These are phyloP conservation scores for Serendipita sp. DNA, from an alignment of 768 basidiomycete genomes.

Conservation along the genomic window DNA sequence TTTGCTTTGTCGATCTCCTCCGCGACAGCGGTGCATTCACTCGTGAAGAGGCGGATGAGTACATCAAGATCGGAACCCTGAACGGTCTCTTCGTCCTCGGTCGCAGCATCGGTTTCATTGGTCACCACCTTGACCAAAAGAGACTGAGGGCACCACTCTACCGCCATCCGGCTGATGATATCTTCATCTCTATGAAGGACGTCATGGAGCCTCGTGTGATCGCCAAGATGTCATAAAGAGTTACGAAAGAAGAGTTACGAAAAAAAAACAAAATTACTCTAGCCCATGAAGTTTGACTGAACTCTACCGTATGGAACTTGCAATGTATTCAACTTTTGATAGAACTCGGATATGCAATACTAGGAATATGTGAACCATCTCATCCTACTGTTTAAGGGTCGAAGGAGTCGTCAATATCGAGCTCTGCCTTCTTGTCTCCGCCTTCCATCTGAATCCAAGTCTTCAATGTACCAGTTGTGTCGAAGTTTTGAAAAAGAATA, in stretches of 20 bases:
- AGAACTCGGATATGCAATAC: too few species aligned
- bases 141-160: slow-evolving; percentile 82
- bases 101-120: slow-evolving; percentile 94
- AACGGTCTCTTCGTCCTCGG: slow-evolving; percentile 97
- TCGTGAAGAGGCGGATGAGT: slow-evolving; percentile 89
- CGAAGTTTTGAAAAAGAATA: slow-evolving; percentile 35
- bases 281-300: too few species aligned
- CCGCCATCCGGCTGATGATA: slow-evolving; percentile 84
- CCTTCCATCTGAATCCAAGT: slow-evolving; percentile 51
- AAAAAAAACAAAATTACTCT: too few species aligned
- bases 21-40: slow-evolving; percentile 89
- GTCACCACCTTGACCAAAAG: slow-evolving; percentile 94
- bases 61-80: slow-evolving; percentile 90
- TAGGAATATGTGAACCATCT: too few species aligned
- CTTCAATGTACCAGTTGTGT: slow-evolving; percentile 30
- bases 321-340: too few species aligned
- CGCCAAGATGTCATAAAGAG: slow-evolving; percentile 19
- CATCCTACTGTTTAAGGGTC: neutral
- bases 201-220: slow-evolving; percentile 67
- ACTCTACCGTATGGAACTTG: too few species aligned
- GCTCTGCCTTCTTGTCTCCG: slow-evolving; percentile 38
- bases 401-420: slow-evolving; percentile 22
- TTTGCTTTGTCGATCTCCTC: slow-evolving; percentile 90
- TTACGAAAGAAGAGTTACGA: neutral
- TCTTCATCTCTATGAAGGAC: slow-evolving; percentile 89